Percentiles rank a stretch among this genome's conserved stretches.
These are phyloP conservation scores for Populus nigra DNA, from an alignment of 345 rosid genomes.

Conservation along the genomic window DNA sequence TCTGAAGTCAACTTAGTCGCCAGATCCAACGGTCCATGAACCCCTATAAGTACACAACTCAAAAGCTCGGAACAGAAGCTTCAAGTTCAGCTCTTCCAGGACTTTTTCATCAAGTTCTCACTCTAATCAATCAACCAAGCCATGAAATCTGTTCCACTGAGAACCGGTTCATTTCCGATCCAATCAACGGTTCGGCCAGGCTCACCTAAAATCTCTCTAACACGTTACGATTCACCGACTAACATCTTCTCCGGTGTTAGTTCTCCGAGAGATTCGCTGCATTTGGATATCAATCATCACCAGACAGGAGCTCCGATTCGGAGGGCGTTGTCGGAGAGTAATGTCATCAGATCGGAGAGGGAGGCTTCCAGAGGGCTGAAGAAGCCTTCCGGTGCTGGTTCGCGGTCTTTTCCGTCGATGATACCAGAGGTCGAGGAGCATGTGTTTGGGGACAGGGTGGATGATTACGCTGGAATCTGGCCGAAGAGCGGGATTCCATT, in stretches of 20 bases:
- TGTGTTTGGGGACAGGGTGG: slow-evolving; percentile 7
- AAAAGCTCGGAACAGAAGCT: too few species aligned
- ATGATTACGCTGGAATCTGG: slow-evolving; percentile 26
- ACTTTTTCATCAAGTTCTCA: background rate
- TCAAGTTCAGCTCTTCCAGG: too few species aligned
- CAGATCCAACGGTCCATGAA: slow-evolving; percentile 41
- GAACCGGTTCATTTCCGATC: slow-evolving; percentile 58
- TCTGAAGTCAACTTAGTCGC: slow-evolving; percentile 31
- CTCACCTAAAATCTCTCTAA: slow-evolving; percentile 35
- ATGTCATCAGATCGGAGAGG: slow-evolving; percentile 38
- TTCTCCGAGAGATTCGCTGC: slow-evolving; percentile 46
- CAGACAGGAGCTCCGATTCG: slow-evolving; percentile 32
- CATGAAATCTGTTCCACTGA: slow-evolving; percentile 54
- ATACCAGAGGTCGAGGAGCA: slow-evolving; percentile 51
- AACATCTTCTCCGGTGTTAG: slow-evolving; percentile 42
- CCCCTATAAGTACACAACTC: slow-evolving; percentile 9
- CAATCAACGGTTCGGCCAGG: slow-evolving; percentile 24
- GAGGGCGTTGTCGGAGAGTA: slow-evolving; percentile 50
- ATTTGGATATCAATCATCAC: slow-evolving; percentile 29
- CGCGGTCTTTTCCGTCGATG: slow-evolving; percentile 34
- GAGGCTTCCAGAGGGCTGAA: background rate
- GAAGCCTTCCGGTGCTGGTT: slow-evolving; percentile 26
- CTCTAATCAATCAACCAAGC: background rate
- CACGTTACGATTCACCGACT: slow-evolving; percentile 37
- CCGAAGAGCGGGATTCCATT: slow-evolving; percentile 33